Evolutionary conservation across 2,329 filamentous ascomycete genomes (phyloP), one percentile per base, ranked within the genome.

Genomic region (Juglanconis sp.): DNA sequence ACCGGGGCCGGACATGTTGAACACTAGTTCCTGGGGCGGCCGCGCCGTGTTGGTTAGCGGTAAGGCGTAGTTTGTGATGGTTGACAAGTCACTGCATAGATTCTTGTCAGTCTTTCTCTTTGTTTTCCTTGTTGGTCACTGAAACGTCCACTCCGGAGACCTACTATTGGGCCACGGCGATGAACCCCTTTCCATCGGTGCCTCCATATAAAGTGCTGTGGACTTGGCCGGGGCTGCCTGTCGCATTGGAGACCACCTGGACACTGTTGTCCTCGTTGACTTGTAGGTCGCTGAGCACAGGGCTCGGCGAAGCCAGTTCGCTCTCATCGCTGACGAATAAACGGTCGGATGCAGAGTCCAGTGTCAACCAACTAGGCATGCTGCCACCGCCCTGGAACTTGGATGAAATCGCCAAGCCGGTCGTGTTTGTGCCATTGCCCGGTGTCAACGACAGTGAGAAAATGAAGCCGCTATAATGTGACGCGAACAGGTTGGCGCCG

Each of bases 151-250:
- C 13, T 38, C 3, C 15, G 44, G n/a, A 4, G 10, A 64, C 73
- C 63, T 70, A 80, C 78, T 80, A 81, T 66, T 79, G 71, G 2
- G 77, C 73, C 4, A 74, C 72, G 1, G 76, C 77, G 56, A 79
- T 71, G 66, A 77, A 80, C 4, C 73, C 65, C 52, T 70, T 70
- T 11, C 75, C 76, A 56, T 76, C 68, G 4, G 64, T 47, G 4
- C 73, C 72, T 3, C 75, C 77, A 42, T 74, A 81, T 5, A 78
- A 65, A 0, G 69, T 68, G 44, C 76, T 76, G 61, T 79, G 74
- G 4, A 80, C 73, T 56, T 74, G 73, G 5, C 74, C 74, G 8
- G 74, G 74, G 10, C 66, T 62, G 3, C 72, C 71, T 40, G 68
- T 60, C n/a, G 71, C 68, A 36, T 71, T 69, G 3, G 69, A 72